Conservation (phyloP, 805 yeast species). For the Priceomyces melissophilus region DNA sequence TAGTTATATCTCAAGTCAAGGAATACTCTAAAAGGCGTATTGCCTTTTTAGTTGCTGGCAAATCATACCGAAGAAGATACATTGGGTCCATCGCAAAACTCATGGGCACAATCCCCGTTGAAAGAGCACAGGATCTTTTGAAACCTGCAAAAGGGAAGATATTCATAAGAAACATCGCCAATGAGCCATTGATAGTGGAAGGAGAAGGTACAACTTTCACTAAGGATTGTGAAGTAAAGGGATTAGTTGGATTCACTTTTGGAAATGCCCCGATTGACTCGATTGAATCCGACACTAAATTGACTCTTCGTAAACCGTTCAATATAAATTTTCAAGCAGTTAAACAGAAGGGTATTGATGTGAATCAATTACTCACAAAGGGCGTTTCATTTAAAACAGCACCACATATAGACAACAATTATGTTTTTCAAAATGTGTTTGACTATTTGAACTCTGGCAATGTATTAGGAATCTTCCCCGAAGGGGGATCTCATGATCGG, state of each 20-base stretch:
- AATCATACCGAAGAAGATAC: slow-evolving; percentile 27
- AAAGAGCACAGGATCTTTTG: slow-evolving; percentile 39
- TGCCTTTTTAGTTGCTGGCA: slow-evolving; percentile 36
- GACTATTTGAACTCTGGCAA: slow-evolving; percentile 30
- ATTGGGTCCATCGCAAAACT: slow-evolving; percentile 32
- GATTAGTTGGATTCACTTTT: slow-evolving; percentile 36
- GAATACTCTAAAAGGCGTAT: slow-evolving; percentile 28
- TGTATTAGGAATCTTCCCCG: slow-evolving; percentile 41
- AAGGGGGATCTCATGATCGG: slow-evolving; percentile 44
- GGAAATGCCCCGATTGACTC: slow-evolving; percentile 31
- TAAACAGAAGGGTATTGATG: slow-evolving; percentile 9
- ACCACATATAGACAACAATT: slow-evolving; percentile 37
- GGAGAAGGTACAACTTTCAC: slow-evolving; percentile 36
- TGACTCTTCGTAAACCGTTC: slow-evolving; percentile 24
- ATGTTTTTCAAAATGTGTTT: slow-evolving; percentile 36
- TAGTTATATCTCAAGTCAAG: slow-evolving; percentile 35
- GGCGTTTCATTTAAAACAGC: slow-evolving; percentile 35
- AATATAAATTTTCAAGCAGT: slow-evolving; percentile 7
- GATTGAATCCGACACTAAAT: slow-evolving; percentile 28
- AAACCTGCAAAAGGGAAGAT: slow-evolving; percentile 29
- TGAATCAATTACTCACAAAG: slow-evolving; percentile 13
- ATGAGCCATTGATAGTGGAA: slow-evolving; percentile 16
- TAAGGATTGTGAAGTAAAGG: slow-evolving; percentile 30
- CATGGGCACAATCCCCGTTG: slow-evolving; percentile 39
- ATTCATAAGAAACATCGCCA: slow-evolving; percentile 13